Evolutionary conservation across 768 basidiomycete genomes (phyloP), one percentile per base, ranked within the genome.

Genomic region (Flagelloscypha sp.): DNA sequence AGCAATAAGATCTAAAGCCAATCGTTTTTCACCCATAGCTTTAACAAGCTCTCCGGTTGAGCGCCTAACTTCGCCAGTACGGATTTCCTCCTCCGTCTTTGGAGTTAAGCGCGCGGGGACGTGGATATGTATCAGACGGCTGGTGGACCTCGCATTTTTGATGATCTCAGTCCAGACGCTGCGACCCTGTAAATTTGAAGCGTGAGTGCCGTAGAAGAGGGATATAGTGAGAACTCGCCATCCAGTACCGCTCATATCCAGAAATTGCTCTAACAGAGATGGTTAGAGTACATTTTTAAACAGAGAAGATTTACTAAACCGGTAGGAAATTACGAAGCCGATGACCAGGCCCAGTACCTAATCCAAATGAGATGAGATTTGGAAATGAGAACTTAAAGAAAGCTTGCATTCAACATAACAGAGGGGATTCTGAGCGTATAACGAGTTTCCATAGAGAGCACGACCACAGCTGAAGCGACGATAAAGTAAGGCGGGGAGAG

Each of bases 171-270:
- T 68, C 76, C 76, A 78, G 13, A 59, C 63, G 0, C 61, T 62
- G 8, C 73, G 57, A 15, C 76, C 68, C 56, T n/a, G n/a, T n/a
- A n/a, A n/a, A n/a, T n/a, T n/a, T n/a, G n/a, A n/a, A n/a, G n/a
- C n/a, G n/a, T n/a, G n/a, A n/a, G n/a, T n/a, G n/a, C n/a, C n/a
- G n/a, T n/a, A n/a, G n/a, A n/a, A n/a, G n/a, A n/a, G n/a, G n/a
- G n/a, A n/a, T n/a, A n/a, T n/a, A n/a, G n/a, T n/a, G n/a, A n/a
- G n/a, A n/a, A n/a, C n/a, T n/a, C n/a, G n/a, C n/a, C 46, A 70
- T 63, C 69, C 72, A 78, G 44, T 78, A 79, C n/a, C 74, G 65
- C 41, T 78, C 75, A 44, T 78, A 79, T 4, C 73, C 74, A 36
- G 4, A 36, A 39, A 31, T 23, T 24, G 7, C 10, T 21, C 12